These are phyloP conservation scores for Sungouiella thailandica DNA, from an alignment of 805 yeast genomes.

Conservation along the genomic window DNA sequence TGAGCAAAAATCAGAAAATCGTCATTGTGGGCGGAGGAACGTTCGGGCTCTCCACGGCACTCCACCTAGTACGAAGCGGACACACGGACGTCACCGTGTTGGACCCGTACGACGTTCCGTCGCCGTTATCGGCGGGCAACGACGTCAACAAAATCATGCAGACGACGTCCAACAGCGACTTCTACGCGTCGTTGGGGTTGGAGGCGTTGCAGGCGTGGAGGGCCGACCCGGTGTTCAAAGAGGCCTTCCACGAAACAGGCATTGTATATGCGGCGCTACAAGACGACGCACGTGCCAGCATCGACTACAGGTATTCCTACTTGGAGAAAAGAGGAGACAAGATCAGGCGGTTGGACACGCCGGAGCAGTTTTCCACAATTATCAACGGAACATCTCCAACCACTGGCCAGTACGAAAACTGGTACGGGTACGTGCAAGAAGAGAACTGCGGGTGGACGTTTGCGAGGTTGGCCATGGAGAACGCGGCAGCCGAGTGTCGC, in stretches of 20 bases:
- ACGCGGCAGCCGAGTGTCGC: constrained; percentile 20
- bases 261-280: constrained; percentile 8
- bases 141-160: constrained; percentile 28
- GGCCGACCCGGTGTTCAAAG: constrained; percentile 24
- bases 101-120: constrained; percentile 33
- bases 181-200: constrained; percentile 25
- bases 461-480: constrained; percentile 27
- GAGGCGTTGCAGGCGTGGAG: constrained; percentile 32
- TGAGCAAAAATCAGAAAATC: neutral
- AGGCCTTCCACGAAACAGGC: constrained; percentile 8
- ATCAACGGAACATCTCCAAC: constrained; percentile 1
- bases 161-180: constrained; percentile 17
- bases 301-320: constrained; percentile 9
- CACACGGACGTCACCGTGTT: constrained; percentile 17
- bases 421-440: constrained; percentile 29
- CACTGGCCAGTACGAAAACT: constrained; percentile 8
- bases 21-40: constrained; percentile 1
- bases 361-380: neutral
- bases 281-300: constrained; percentile 8
- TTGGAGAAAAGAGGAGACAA: constrained; percentile 5
- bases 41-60: constrained; percentile 43
- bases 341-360: constrained; percentile 1
- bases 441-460: constrained; percentile 33
- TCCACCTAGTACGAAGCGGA: constrained; percentile 29
- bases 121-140: constrained; percentile 35